Percentiles rank a stretch among this genome's conserved stretches.
These are phyloP conservation scores for Penicillium pulvis DNA, from an alignment of 495 filamentous ascomycete genomes.

Conservation along the genomic window DNA sequence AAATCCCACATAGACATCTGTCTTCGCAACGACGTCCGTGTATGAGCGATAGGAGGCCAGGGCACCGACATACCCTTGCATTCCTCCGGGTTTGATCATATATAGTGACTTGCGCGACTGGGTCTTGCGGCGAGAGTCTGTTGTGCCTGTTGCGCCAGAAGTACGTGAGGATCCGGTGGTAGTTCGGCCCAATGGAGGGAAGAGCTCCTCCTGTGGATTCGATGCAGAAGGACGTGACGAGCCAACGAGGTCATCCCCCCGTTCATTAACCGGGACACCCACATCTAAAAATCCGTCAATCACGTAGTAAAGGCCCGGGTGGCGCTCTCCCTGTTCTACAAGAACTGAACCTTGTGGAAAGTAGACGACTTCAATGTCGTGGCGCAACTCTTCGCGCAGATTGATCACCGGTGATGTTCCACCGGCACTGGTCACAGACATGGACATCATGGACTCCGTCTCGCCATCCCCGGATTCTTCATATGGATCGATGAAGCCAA, in stretches of 20 bases:
- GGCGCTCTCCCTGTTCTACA: slow-evolving; percentile 96
- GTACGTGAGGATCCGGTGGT: slow-evolving; percentile 48
- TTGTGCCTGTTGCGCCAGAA: slow-evolving; percentile 32
- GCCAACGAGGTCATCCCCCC: slow-evolving; percentile 46
- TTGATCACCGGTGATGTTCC: slow-evolving; percentile 57
- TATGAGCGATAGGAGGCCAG: slow-evolving; percentile 95
- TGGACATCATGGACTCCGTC: slow-evolving; percentile 78
- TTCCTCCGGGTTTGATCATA: slow-evolving; percentile 90
- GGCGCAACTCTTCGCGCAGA: slow-evolving; percentile 71
- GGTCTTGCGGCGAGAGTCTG: slow-evolving; percentile 50
- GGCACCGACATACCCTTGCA: slow-evolving; percentile 91
- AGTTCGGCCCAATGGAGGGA: slow-evolving; percentile 53
- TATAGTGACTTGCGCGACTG: slow-evolving; percentile 73
- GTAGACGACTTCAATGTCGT: slow-evolving; percentile 97
- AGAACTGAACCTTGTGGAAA: slow-evolving; percentile 93
- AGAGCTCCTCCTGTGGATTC: slow-evolving; percentile 43
- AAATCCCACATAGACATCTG: slow-evolving; percentile 97
- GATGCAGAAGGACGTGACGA: slow-evolving; percentile 30
- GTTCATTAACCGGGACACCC: slow-evolving; percentile 66
- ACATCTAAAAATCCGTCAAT: slow-evolving; percentile 97
- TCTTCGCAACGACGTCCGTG: slow-evolving; percentile 95
- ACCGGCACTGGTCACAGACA: slow-evolving; percentile 58
- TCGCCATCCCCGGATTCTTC: slow-evolving; percentile 82
- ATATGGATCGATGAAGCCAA: slow-evolving; percentile 91
- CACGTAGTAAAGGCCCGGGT: slow-evolving; percentile 95